These are phyloP conservation scores for Cyclotella kingstonii DNA, from an alignment of 108 stramenopile species.

Conservation along the genomic window DNA sequence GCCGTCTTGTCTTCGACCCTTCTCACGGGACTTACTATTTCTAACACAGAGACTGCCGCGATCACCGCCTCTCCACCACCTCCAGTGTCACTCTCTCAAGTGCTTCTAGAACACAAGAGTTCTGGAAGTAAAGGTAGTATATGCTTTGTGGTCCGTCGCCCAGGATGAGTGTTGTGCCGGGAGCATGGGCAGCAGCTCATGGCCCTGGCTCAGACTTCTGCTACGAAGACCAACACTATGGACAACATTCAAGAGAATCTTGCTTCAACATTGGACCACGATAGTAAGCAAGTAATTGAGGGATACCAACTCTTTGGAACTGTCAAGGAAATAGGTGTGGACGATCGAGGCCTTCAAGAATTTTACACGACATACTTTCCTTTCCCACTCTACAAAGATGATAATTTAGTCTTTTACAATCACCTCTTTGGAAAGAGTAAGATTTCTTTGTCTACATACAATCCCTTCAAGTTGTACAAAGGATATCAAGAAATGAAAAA, in stretches of 20 bases:
- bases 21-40: too few species aligned
- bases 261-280: too few species aligned
- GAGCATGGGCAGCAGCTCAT: slow-evolving; percentile 77
- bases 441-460: slow-evolving; percentile 36
- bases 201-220: slow-evolving; percentile 42
- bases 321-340: slow-evolving; percentile 81
- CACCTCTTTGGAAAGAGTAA: slow-evolving; percentile 60
- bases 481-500: slow-evolving; percentile 36
- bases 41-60: too few species aligned
- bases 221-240: slow-evolving; percentile 11
- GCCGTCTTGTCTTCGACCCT: too few species aligned
- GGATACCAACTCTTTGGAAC: slow-evolving; percentile 59
- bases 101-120: too few species aligned
- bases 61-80: too few species aligned
- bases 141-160: slow-evolving; percentile 59
- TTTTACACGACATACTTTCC: slow-evolving; percentile 64
- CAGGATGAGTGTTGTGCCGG: slow-evolving; percentile 84
- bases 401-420: slow-evolving; percentile 57
- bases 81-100: too few species aligned
- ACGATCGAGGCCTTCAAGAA: slow-evolving; percentile 68
- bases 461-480: slow-evolving; percentile 51
- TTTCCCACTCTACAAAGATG: slow-evolving; percentile 67
- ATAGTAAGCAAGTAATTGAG: slow-evolving; percentile 30
- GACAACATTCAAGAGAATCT: too few species aligned
- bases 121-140: slow-evolving; percentile 19